Evolutionary conservation across 345 rosid genomes (phyloP).

Genomic region (Citrus glauca): DNA sequence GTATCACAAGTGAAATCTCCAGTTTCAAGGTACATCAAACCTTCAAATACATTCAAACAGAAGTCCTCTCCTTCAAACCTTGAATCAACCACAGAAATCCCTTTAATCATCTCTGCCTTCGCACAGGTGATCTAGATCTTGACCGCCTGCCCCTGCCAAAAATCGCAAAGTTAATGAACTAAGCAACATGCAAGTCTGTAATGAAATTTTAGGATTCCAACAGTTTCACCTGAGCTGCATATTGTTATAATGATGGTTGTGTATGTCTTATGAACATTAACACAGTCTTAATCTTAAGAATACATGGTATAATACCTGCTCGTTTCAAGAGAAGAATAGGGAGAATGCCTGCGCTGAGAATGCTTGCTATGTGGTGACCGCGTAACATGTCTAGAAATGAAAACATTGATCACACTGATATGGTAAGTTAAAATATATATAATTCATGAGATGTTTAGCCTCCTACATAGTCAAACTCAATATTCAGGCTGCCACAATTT

Average conservation of each 20-base stretch:
- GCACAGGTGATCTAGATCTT: slow-evolving; percentile 74
- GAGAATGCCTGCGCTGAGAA: slow-evolving; percentile 96
- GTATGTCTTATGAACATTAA: slow-evolving; percentile 37
- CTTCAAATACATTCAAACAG: not conserved
- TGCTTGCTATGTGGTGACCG: slow-evolving; percentile 99
- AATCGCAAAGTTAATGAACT: slow-evolving; percentile 8
- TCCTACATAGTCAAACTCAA: slow-evolving; percentile 18
- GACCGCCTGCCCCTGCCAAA: slow-evolving; percentile 62
- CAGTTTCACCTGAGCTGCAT: slow-evolving; percentile 58
- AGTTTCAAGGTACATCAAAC: not conserved
- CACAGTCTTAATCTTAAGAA: slow-evolving; percentile 33
- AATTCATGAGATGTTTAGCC: slow-evolving; percentile 36
- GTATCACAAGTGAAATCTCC: not conserved
- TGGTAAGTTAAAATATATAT: slow-evolving; percentile 44
- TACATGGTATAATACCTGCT: slow-evolving; percentile 56
- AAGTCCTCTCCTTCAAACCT: not conserved
- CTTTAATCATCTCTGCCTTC: slow-evolving; percentile 44
- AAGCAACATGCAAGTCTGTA: not conserved
- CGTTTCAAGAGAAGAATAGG: slow-evolving; percentile 90
- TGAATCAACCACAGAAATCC: not conserved
- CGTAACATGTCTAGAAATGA: slow-evolving; percentile 95
- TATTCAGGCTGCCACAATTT: slow-evolving; percentile 13
- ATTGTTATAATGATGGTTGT: slow-evolving; percentile 20
- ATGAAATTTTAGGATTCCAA: slow-evolving; percentile 12
- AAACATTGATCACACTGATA: slow-evolving; percentile 78